Evolutionary conservation across 345 rosid genomes (phyloP).

Genomic region (Eucalyptus cloeziana): DNA sequence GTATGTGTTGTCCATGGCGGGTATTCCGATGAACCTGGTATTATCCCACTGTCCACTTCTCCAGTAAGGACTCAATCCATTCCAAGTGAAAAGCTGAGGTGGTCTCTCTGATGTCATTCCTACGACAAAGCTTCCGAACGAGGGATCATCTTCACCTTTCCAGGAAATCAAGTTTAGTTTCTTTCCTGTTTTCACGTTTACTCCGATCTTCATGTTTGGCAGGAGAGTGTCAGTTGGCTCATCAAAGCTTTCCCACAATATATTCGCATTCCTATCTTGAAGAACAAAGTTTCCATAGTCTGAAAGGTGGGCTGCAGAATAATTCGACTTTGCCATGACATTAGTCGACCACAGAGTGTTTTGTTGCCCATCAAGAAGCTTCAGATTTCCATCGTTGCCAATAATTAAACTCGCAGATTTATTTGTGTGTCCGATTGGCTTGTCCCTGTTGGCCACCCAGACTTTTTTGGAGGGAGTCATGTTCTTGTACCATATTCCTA

Average conservation of each 20-base stretch:
- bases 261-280: not conserved
- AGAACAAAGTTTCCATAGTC: constrained; percentile 20
- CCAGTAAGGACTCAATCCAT: not conserved
- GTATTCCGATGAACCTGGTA: not conserved
- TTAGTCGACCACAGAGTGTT: constrained; percentile 8
- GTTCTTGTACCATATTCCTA: not conserved
- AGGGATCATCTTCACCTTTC: constrained; percentile 14
- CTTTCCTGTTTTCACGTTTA: not conserved
- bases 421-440: constrained; percentile 4
- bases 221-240: constrained; percentile 18
- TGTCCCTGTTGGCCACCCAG: constrained; percentile 33
- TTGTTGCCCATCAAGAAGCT: not conserved
- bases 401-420: constrained; percentile 1
- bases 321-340: not conserved
- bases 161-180: constrained; percentile 8
- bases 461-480: not conserved
- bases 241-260: constrained; percentile 24
- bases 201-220: constrained; percentile 21
- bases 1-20: not conserved
- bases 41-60: not conserved
- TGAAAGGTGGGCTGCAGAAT: not conserved
- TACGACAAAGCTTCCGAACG: not conserved
- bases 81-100: constrained; percentile 6
- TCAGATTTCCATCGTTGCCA: not conserved
- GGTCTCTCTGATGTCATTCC: constrained; percentile 1